Base-by-base conservation (phyloP, 768 basidiomycete species). In the Mycena albidolilacea region DNA sequence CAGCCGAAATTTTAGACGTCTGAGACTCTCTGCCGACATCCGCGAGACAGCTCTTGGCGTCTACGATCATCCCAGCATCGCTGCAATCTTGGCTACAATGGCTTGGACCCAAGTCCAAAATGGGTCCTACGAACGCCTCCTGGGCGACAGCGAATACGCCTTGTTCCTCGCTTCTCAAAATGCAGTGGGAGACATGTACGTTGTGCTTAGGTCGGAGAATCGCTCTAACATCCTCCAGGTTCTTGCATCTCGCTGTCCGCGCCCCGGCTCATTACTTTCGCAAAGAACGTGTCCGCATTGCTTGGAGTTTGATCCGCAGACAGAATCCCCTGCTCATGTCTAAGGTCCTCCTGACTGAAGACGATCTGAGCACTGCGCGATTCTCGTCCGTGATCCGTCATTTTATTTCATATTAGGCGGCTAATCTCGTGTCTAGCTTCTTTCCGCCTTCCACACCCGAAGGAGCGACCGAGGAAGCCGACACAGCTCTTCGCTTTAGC, bases 311-410 rank as follows among this genome's bases (percentile, higher is more conserved):
- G 44, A 81, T 92, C 38, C 85, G 91, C 14, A 78, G 83, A 44
- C 83, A 87, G 1, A 91, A 93, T 76, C 90, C 91, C 0, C 79
- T 93, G 23, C 85, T 94, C 35, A 85, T 85, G 30, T 85, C 87
- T 10, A 77, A 78, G 17, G 86, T 81, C 4, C 15, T 73, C 21
- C 84, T 85, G 80, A 79, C 83, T 64, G 71, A 55, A 12, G 61
- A 63, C 3, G 80, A 79, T 63, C 84, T 86, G 64, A 78, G 82
- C 21, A 84, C 86, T 44, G 86, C 89, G 44, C 83, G 81, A 52
- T 91, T 92, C 77, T 82, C 84, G 89, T 90, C 75, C 69, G 88
- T 83, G 46, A 10, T 38, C 21, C 59, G 19, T 65, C 19, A n/a
- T 19, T 64, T 50, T 67, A 38, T 39, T 48, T 23, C 9, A 23